Conservation (phyloP, 805 yeast species). For the Spathaspora sp. region DNA sequence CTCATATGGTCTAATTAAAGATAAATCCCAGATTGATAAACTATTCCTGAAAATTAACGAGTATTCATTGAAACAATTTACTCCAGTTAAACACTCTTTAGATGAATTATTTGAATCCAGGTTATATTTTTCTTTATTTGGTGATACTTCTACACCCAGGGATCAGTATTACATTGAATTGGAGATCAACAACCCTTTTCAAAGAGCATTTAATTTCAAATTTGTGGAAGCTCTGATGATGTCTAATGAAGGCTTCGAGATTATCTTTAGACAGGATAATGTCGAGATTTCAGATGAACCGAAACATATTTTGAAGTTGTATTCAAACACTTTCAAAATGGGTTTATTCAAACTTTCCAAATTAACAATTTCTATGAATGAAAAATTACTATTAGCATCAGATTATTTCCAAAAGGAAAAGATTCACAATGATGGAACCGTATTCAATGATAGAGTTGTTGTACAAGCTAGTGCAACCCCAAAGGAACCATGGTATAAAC, state of each 20-base stretch:
- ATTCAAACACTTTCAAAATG: constrained; percentile 6
- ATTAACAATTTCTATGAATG: constrained; percentile 4
- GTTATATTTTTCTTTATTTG: constrained; percentile 34
- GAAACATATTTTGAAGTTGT: constrained; percentile 6
- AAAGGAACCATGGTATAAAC: neutral
- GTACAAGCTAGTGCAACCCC: neutral
- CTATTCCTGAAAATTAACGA: constrained; percentile 15
- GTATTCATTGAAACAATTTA: constrained; percentile 12
- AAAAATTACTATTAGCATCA: constrained; percentile 3
- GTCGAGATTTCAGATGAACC: constrained; percentile 5
- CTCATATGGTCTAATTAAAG: constrained; percentile 12
- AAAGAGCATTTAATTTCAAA: constrained; percentile 18
- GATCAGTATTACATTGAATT: constrained; percentile 39
- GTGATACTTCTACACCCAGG: constrained; percentile 14
- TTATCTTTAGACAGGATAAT: neutral
- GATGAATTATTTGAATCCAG: constrained; percentile 32
- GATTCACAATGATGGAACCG: neutral
- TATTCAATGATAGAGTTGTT: neutral
- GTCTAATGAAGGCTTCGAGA: constrained; percentile 4
- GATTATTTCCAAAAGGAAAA: neutral
- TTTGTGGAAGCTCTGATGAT: constrained; percentile 17
- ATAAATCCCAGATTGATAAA: constrained; percentile 11
- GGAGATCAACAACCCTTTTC: constrained; percentile 26
- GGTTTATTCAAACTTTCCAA: constrained; percentile 9
- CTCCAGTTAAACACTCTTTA: constrained; percentile 18